Conservation (phyloP, 2,329 filamentous ascomycete species). For the Aspergillus sp. region DNA sequence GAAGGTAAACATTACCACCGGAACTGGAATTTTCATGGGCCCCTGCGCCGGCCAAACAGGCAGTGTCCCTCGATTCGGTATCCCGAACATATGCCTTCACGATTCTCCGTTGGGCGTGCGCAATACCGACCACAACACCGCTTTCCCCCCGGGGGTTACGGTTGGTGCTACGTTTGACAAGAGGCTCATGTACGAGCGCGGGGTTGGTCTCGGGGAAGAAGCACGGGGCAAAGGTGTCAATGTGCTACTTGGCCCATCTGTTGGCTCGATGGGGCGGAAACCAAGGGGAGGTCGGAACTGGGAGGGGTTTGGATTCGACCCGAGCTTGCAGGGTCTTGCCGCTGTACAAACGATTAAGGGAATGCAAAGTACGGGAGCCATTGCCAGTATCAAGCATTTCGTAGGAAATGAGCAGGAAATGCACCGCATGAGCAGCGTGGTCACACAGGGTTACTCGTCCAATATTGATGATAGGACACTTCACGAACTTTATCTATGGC, state of each 20-base stretch:
- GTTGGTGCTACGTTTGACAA: slow-evolving; percentile 75
- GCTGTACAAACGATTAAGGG: slow-evolving; percentile 56
- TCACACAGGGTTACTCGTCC: slow-evolving; percentile 43
- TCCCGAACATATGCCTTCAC: slow-evolving; percentile 70
- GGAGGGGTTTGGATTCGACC: slow-evolving; percentile 73
- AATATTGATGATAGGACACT: slow-evolving; percentile 54
- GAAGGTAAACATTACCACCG: slow-evolving; percentile 75
- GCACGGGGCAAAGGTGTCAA: slow-evolving; percentile 72
- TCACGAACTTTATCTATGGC: slow-evolving; percentile 49
- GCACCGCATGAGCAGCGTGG: slow-evolving; percentile 49
- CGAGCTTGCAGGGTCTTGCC: slow-evolving; percentile 59
- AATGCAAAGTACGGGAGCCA: slow-evolving; percentile 57
- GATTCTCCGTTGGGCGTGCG: slow-evolving; percentile 72
- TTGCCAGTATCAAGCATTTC: slow-evolving; percentile 59
- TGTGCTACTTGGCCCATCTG: slow-evolving; percentile 67
- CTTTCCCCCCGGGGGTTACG: slow-evolving; percentile 77
- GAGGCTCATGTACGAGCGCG: slow-evolving; percentile 66
- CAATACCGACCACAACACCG: slow-evolving; percentile 71
- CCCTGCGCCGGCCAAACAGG: slow-evolving; percentile 76
- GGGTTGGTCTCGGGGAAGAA: slow-evolving; percentile 68
- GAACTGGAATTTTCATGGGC: slow-evolving; percentile 70
- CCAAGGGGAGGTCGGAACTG: slow-evolving; percentile 72
- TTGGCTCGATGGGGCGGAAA: slow-evolving; percentile 71
- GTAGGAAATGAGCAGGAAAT: slow-evolving; percentile 52
- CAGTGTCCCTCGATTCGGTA: slow-evolving; percentile 67